phyloP scores from a whole-genome alignment of 768 basidiomycete genomes.

The Termitomyces sp. region DNA sequence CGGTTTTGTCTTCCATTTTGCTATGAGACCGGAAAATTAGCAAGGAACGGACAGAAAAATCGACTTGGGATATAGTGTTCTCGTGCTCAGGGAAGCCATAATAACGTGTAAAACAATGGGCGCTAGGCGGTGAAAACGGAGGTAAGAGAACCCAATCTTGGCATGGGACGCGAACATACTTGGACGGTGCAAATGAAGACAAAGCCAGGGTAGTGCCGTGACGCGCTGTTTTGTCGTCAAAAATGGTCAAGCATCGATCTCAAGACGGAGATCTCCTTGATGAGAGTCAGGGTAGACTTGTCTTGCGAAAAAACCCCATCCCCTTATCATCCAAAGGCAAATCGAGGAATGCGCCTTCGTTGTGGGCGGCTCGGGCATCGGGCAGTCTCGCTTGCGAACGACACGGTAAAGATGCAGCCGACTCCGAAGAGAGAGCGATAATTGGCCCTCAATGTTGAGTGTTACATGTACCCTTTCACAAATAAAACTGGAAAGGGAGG shows the following conservation, averaged over 20 bases:
- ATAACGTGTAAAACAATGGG: background rate
- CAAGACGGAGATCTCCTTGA: conserved; percentile 3
- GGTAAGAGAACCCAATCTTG: background rate
- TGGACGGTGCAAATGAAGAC: background rate
- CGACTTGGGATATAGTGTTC: background rate
- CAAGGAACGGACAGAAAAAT: background rate
- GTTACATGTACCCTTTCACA: no score
- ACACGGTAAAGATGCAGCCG: background rate
- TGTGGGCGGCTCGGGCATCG: background rate
- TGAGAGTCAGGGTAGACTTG: background rate
- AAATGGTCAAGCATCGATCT: background rate
- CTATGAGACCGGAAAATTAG: conserved; percentile 1
- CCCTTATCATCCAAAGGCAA: background rate
- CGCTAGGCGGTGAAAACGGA: conserved; percentile 8
- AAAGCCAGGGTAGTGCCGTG: background rate
- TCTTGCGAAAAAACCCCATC: background rate
- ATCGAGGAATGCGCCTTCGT: background rate
- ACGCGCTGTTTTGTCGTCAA: no score
- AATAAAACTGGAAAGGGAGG: no score
- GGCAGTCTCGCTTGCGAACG: no score
- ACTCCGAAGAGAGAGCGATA: conserved; percentile 5
- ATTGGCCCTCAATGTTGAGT: background rate
- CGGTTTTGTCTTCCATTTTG: background rate
- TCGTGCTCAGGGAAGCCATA: background rate
- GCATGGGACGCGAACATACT: background rate